phyloP scores from a whole-genome alignment of 176 grass and related monocot species.

The Elaeis guineensis region DNA sequence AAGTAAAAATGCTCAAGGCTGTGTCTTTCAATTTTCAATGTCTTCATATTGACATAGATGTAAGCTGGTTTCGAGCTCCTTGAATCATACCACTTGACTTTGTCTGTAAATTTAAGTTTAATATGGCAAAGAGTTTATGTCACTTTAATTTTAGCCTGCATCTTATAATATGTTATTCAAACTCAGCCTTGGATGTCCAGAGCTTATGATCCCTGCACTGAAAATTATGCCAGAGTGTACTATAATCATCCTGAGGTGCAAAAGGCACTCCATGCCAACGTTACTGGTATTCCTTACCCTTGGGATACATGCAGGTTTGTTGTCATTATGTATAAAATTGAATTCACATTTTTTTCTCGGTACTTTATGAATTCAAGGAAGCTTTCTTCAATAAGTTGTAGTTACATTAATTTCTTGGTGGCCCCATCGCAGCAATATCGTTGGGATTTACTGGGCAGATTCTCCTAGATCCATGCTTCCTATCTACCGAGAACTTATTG shows the following conservation, averaged over 20 bases:
- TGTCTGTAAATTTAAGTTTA: no score
- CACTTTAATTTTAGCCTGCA: no score
- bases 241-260: slow-evolving; percentile 80
- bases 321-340: not conserved
- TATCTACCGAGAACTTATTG: slow-evolving; percentile 70
- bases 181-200: slow-evolving; percentile 66
- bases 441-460: slow-evolving; percentile 51
- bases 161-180: slow-evolving; percentile 8
- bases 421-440: slow-evolving; percentile 23
- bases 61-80: no score
- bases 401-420: not conserved
- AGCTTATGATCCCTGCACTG: slow-evolving; percentile 90
- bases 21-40: no score
- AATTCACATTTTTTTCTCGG: no score
- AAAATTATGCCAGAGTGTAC: slow-evolving; percentile 59
- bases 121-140: no score
- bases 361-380: not conserved
- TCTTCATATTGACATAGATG: no score
- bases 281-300: slow-evolving; percentile 54
- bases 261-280: slow-evolving; percentile 75
- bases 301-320: slow-evolving; percentile 69
- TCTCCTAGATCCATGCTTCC: slow-evolving; percentile 67
- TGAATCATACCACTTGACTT: no score
- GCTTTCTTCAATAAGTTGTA: not conserved
- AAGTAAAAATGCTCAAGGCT: no score